Base-by-base conservation (phyloP, 805 yeast genomes). In the Metschnikowia gelsemii region DNA sequence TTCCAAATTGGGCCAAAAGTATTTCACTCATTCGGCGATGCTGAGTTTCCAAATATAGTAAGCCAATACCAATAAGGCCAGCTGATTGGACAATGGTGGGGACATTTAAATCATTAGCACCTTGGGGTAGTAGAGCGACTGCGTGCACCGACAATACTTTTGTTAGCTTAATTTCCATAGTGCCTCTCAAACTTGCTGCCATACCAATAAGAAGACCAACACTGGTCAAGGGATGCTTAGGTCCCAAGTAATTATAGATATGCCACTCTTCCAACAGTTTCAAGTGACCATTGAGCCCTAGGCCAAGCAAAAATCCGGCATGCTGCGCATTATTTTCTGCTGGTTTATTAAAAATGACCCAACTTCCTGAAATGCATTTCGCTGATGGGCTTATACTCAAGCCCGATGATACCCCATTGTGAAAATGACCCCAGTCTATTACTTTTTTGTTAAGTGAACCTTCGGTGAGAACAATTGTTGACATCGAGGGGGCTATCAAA, bases 141-240 rank as follows among this genome's bases (percentile, higher is more conserved):
- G 93, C 87, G 61, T 93, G 99, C 13, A 93, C 96, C 5, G 96
- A 84, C 30, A 93, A 66, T 0, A 93, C 96, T 56, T 89, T 91
- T 0, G 96, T 88, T 34, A 93, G 67, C 53, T 88, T 89, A 32
- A 81, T 70, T 65, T 93, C 90, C 87, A 85, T 85, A 0, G 90
- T 70, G 2, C 97, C 90, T 50, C 72, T 72, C 44, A 81, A 68
- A 62, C 96, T 87, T 0, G 96, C 96, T 14, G 96, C 80, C 87
- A 91, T 84, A 1, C 99, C 99, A 13, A 93, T 63, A 25, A 93
- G 66, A 32, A 93, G 68, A 0, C 97, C 98, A 25, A 89, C 82
- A 59, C 96, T 87, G 0, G 96, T 87, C 29, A 76, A 76, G 3
- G 84, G 78, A 54, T 87, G 88, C 50, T 93, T 90, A 0, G 96